These are phyloP conservation scores for Ilyonectria robusta DNA, from an alignment of 2,329 filamentous ascomycete species.

Conservation along the genomic window DNA sequence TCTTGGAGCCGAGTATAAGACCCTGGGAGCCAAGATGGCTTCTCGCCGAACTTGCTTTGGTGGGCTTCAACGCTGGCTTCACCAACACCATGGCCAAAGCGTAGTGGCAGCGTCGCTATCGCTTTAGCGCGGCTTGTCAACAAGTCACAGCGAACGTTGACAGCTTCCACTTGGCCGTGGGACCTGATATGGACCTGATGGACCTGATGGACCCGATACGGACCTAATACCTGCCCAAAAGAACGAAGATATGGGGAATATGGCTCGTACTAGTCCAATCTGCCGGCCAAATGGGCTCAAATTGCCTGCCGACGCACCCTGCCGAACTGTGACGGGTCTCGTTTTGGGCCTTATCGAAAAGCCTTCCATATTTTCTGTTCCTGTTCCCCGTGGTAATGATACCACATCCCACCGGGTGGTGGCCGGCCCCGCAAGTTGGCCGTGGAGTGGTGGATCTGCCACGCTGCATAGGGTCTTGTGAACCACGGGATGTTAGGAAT, in stretches of 20 bases:
- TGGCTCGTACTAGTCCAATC: constrained; percentile 3
- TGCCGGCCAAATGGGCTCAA: background rate
- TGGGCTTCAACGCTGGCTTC: background rate
- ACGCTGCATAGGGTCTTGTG: constrained; percentile 6
- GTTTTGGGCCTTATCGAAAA: constrained; percentile 17
- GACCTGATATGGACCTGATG: background rate
- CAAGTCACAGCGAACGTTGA: background rate
- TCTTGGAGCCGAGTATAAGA: background rate
- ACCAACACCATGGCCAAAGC: constrained; percentile 15
- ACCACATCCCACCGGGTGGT: constrained; percentile 11
- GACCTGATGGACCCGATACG: background rate
- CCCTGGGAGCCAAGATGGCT: background rate
- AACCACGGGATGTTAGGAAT: constrained; percentile 6
- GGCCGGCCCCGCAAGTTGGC: constrained; percentile 20
- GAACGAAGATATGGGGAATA: constrained; percentile 8
- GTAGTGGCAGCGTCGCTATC: constrained; percentile 7
- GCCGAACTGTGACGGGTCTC: constrained; percentile 3
- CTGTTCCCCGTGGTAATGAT: background rate
- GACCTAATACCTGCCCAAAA: constrained; percentile 5
- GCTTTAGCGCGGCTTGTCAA: constrained; percentile 14
- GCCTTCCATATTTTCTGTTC: background rate
- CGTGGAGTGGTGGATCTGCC: constrained; percentile 23
- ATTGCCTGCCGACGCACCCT: constrained; percentile 8
- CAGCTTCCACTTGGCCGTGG: constrained; percentile 2
- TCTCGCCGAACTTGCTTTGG: background rate